Evolutionary conservation across 1,139 yeast genomes (phyloP).

Genomic region (Kluyveromyces sp.): DNA sequence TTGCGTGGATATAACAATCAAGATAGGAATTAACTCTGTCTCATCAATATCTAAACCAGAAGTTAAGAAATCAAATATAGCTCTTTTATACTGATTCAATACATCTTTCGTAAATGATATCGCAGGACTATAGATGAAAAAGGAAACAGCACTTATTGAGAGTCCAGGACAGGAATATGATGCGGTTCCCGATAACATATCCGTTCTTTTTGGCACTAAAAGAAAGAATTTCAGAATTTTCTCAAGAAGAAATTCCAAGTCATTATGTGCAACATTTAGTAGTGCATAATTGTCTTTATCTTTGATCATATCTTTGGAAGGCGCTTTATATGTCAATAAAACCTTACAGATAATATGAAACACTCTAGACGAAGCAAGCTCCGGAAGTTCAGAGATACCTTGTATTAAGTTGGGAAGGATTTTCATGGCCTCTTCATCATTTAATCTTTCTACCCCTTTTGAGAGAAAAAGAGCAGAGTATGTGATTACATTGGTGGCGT

Average conservation of each 20-base stretch:
- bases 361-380: slow-evolving; percentile 46
- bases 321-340: slow-evolving; percentile 43
- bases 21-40: slow-evolving; percentile 32
- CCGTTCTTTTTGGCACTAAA: slow-evolving; percentile 39
- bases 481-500: slow-evolving; percentile 48
- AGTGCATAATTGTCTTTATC: slow-evolving; percentile 33
- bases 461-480: slow-evolving; percentile 62
- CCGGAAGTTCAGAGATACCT: slow-evolving; percentile 36
- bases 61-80: slow-evolving; percentile 36
- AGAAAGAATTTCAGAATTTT: slow-evolving; percentile 51
- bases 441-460: slow-evolving; percentile 52
- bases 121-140: slow-evolving; percentile 64
- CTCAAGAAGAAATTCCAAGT: slow-evolving; percentile 37
- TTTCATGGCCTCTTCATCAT: slow-evolving; percentile 26
- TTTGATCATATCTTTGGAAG: slow-evolving; percentile 41
- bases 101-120: slow-evolving; percentile 46
- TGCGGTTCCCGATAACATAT: slow-evolving; percentile 30
- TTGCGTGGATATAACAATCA: slow-evolving; percentile 62
- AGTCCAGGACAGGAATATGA: slow-evolving; percentile 55
- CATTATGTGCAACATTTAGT: slow-evolving; percentile 24
- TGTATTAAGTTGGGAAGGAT: slow-evolving; percentile 44
- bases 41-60: slow-evolving; percentile 29
- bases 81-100: slow-evolving; percentile 41
- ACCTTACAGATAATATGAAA: slow-evolving; percentile 55
- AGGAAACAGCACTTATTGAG: slow-evolving; percentile 44